Conservation (phyloP, 2,329 filamentous ascomycete species). For the Xylariaceae sp. region DNA sequence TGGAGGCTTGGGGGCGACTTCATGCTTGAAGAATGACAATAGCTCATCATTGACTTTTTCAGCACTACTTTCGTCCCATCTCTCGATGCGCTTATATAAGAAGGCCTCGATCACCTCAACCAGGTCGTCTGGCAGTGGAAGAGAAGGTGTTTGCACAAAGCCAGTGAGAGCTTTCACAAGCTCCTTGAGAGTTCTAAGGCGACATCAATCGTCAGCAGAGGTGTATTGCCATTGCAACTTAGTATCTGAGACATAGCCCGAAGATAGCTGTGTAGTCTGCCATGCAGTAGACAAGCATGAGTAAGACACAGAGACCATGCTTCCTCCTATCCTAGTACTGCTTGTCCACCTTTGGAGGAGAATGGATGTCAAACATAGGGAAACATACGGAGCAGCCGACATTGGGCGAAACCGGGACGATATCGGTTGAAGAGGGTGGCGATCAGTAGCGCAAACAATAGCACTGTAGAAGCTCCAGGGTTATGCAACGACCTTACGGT, state of each 20-base stretch:
- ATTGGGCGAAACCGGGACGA: slow-evolving; percentile 20
- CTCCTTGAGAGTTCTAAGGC: slow-evolving; percentile 52
- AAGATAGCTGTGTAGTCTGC: neutral
- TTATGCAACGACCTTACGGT: slow-evolving; percentile 18
- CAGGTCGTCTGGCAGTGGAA: slow-evolving; percentile 64
- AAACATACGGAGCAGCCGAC: slow-evolving; percentile 30
- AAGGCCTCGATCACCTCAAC: slow-evolving; percentile 58
- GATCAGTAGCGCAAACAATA: neutral
- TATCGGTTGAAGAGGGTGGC: neutral
- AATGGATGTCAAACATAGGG: too few relatives aligned
- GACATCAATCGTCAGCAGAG: slow-evolving; percentile 17
- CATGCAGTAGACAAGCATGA: neutral
- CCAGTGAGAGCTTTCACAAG: slow-evolving; percentile 51
- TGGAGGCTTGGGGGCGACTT: slow-evolving; percentile 51
- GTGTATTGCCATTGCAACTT: too few relatives aligned
- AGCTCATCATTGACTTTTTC: slow-evolving; percentile 71
- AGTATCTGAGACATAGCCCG: neutral
- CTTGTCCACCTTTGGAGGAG: neutral
- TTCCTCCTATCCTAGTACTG: neutral
- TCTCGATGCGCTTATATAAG: slow-evolving; percentile 57
- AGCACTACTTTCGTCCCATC: slow-evolving; percentile 61
- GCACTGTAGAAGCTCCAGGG: slow-evolving; percentile 14
- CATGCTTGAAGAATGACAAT: slow-evolving; percentile 57
- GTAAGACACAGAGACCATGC: neutral
- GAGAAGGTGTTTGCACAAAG: slow-evolving; percentile 43